A percentile compares a stretch with the other conserved stretches of the same genome.
phyloP scores from a whole-genome alignment of 495 filamentous ascomycete genomes.

The Aspergillus affinis region DNA sequence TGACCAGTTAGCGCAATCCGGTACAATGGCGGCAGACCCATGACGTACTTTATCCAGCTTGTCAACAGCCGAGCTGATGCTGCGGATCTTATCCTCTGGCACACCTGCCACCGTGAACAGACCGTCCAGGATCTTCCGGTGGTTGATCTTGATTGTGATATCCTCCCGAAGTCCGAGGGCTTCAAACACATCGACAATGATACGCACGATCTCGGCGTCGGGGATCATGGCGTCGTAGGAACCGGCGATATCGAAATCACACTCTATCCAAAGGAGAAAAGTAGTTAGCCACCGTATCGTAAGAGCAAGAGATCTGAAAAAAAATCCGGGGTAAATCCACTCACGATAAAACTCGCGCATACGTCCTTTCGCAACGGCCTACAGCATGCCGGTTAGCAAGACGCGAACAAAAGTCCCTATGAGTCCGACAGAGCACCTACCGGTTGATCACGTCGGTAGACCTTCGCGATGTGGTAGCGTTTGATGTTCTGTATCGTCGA shows the following conservation, averaged over 20 bases:
- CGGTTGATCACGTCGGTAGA: conserved; percentile 78
- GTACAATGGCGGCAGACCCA: neutral
- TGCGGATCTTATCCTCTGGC: conserved; percentile 77
- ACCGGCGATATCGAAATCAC: conserved; percentile 95
- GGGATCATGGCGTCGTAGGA: conserved; percentile 90
- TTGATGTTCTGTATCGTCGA: conserved; percentile 71
- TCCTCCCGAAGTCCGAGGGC: conserved; percentile 67
- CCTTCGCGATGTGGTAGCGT: conserved; percentile 86
- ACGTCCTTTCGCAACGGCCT: conserved; percentile 75
- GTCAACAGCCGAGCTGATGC: conserved; percentile 88
- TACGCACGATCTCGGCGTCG: conserved; percentile 87
- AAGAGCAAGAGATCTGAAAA: neutral
- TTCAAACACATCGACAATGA: conserved; percentile 84
- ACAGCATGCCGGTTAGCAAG: neutral
- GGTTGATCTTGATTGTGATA: conserved; percentile 91
- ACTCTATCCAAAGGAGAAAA: conserved; percentile 45
- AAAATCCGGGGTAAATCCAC: neutral
- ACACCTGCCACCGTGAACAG: conserved; percentile 91
- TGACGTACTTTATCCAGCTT: conserved; percentile 79
- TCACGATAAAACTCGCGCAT: conserved; percentile 90
- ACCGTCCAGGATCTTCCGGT: conserved; percentile 91
- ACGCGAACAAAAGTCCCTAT: neutral
- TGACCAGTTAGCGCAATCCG: neutral
- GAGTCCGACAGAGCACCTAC: conserved; percentile 18
- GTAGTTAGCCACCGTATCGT: neutral